Evolutionary conservation across 495 filamentous ascomycete species (phyloP).

Genomic region (Platismatia glauca): DNA sequence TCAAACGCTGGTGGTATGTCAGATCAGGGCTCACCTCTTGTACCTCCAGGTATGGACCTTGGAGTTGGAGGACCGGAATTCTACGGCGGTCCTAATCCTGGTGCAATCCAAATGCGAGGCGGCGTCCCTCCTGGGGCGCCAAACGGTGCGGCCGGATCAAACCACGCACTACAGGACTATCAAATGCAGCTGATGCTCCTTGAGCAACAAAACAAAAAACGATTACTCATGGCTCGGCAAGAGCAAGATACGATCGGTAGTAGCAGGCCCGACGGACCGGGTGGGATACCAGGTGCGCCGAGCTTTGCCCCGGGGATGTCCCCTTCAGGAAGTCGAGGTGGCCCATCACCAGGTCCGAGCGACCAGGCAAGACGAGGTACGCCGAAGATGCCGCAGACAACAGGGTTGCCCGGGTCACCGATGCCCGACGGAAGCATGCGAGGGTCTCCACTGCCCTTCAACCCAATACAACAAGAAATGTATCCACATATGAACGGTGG

Average conservation of each 20-base stretch:
- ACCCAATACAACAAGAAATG: constrained; percentile 59
- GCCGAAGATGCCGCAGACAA: constrained; percentile 68
- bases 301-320: constrained; percentile 52
- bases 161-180: constrained; percentile 94
- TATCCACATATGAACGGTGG: constrained; percentile 51
- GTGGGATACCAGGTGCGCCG: constrained; percentile 48
- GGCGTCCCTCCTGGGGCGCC: constrained; percentile 42
- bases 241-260: constrained; percentile 59
- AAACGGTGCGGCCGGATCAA: constrained; percentile 59
- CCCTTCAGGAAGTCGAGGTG: constrained; percentile 69
- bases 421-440: constrained; percentile 69
- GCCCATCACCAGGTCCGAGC: constrained; percentile 78
- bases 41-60: constrained; percentile 57
- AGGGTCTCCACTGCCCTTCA: constrained; percentile 74
- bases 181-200: constrained; percentile 99
- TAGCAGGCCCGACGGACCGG: constrained; percentile 47
- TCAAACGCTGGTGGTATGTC: constrained; percentile 51
- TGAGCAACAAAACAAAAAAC: constrained; percentile 97
- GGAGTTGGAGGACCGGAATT: constrained; percentile 50
- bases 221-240: constrained; percentile 92
- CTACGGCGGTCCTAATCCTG: constrained; percentile 54
- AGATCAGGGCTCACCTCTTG: constrained; percentile 72
- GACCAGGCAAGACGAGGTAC: constrained; percentile 74
- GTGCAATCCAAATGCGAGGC: constrained; percentile 36
- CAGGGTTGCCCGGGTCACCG: constrained; percentile 66